Evolutionary conservation across 1,284 basidiomycete species (phyloP).

Genomic region (Farysia itapuensis): DNA sequence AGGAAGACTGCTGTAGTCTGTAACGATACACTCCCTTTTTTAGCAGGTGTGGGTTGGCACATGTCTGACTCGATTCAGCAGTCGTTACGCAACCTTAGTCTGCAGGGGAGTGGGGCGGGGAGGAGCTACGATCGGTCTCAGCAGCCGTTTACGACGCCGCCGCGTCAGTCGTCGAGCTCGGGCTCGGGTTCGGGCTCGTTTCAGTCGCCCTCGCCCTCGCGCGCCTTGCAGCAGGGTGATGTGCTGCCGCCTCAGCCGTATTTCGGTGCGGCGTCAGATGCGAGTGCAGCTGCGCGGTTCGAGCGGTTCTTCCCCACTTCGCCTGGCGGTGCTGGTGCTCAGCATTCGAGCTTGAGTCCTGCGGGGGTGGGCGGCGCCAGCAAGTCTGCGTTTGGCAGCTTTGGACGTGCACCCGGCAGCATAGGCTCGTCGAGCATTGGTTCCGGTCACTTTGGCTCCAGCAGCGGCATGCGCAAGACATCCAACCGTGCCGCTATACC

Average conservation of each 20-base stretch:
- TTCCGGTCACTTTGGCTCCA: slow-evolving; percentile 31
- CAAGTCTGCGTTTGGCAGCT: slow-evolving; percentile 42
- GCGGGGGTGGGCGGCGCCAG: slow-evolving; percentile 21
- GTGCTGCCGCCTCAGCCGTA: slow-evolving; percentile 17
- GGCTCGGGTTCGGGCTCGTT: slow-evolving; percentile 9
- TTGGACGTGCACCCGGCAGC: slow-evolving; percentile 35
- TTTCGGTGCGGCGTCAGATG: slow-evolving; percentile 6
- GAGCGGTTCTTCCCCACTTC: slow-evolving; percentile 50
- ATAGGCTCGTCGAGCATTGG: slow-evolving; percentile 13
- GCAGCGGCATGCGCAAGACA: slow-evolving; percentile 10
- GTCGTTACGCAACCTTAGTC: slow-evolving; percentile 22
- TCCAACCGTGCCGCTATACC: slow-evolving; percentile 35
- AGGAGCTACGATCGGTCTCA: no score
- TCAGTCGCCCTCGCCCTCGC: slow-evolving; percentile 21
- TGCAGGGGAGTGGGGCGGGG: slow-evolving; percentile 16
- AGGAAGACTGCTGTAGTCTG: background rate
- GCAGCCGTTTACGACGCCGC: slow-evolving; percentile 8
- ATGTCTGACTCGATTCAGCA: slow-evolving; percentile 32
- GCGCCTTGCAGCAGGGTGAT: slow-evolving; percentile 17
- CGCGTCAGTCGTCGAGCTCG: slow-evolving; percentile 15
- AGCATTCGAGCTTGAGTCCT: slow-evolving; percentile 27
- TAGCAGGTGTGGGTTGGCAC: no score
- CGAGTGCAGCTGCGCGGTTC: slow-evolving; percentile 47
- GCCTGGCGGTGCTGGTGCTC: slow-evolving; percentile 14
- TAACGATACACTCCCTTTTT: background rate